Evolutionary conservation across 306 rosid genomes (phyloP).

Genomic region (Senna siamea): DNA sequence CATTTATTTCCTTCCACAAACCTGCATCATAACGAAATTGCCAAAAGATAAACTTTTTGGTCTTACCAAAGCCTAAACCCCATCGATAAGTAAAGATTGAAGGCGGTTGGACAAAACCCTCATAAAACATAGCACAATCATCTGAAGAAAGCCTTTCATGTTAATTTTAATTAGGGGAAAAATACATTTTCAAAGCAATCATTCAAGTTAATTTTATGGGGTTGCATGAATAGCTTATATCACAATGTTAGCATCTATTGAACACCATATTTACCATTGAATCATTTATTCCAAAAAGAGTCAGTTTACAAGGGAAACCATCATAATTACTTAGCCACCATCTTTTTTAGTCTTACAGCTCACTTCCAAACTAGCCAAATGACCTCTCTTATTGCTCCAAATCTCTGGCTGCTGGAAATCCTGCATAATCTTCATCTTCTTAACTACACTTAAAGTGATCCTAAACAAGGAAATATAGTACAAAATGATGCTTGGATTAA

Average conservation of each 20-base stretch:
- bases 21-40: neutral
- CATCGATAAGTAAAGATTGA: too few relatives aligned
- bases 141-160: too few relatives aligned
- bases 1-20: neutral
- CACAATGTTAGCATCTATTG: neutral
- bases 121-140: too few relatives aligned
- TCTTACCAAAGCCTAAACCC: too few relatives aligned
- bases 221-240: neutral
- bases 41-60: neutral
- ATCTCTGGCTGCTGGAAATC: neutral
- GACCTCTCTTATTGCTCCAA: too few relatives aligned
- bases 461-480: neutral
- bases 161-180: too few relatives aligned
- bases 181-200: neutral
- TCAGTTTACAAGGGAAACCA: neutral
- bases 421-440: neutral
- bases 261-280: neutral
- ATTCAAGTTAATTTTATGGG: neutral
- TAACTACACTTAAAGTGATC: neutral
- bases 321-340: neutral
- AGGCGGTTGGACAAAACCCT: too few relatives aligned
- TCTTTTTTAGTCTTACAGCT: neutral
- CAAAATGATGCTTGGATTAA: neutral
- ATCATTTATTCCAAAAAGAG: neutral
- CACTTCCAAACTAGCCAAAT: neutral